Evolutionary conservation across 1,139 yeast genomes (phyloP), one percentile per base, ranked within the genome.

Genomic region (Suhomyces ambrosiae): DNA sequence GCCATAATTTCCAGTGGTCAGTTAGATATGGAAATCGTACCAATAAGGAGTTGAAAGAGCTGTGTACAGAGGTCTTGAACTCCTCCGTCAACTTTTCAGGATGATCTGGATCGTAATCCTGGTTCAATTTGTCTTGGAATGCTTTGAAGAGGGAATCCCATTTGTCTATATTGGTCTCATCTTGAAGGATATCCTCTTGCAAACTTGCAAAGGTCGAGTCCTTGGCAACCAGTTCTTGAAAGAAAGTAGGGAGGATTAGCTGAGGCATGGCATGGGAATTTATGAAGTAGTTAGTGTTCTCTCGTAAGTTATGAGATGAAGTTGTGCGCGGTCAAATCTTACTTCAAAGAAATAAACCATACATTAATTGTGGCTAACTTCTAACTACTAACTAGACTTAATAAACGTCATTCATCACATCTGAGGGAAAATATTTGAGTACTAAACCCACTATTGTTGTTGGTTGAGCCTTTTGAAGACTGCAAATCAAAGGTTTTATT

Each of bases 1-100:
- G 75, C 54, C 71, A 80, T 40, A 70, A 66, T 52, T 75, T 79
- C 90, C 92, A 84, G 48, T 75, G 73, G 4, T 68, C 72, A n/a
- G 70, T 65, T 27, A 79, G 60, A 42, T 76, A 68, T 0, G 90
- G 90, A 47, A 73, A 82, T 35, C 74, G 57, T 0, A 60, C 45
- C 18, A 83, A 54, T 4, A 82, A 53, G 15, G 63, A 15, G 5
- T 31, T 27, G 23, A 38, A 38, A 0, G 38, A 14, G 4, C 27
- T 14, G 23, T 47, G 33, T 0, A 59, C 52, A n/a, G 32, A 18
- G 9, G 23, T 28, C 38, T 61, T 63, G 35, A 61, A 53, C 12
- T 51, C 58, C 5, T 40, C 26, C 15, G 50, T 37, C 10, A 54
- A 33, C 8, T 33, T 38, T n/a, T 36, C 41, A 2, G 40, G 32